Conservation (phyloP, 2,329 filamentous ascomycete species). For the Colletotrichum tofieldiae region DNA sequence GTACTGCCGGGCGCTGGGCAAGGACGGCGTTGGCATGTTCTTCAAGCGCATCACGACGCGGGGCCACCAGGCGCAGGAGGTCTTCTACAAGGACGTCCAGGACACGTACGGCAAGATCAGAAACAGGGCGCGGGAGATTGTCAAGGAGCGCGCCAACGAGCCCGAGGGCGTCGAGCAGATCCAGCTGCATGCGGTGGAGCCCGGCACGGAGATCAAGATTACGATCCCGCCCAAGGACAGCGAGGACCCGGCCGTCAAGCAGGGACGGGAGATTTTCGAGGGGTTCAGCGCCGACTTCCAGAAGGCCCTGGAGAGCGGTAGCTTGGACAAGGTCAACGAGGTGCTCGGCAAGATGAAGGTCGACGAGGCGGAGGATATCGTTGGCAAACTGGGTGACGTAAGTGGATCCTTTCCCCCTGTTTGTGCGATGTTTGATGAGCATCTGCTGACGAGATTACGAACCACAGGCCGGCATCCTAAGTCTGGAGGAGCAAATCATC, state of each 20-base stretch:
- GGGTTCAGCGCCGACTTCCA: slow-evolving; percentile 86
- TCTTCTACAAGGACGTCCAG: slow-evolving; percentile 95
- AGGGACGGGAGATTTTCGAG: slow-evolving; percentile 84
- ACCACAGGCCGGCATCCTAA: slow-evolving; percentile 83
- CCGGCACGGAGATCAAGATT: slow-evolving; percentile 92
- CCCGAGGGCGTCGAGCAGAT: slow-evolving; percentile 89
- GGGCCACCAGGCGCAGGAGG: slow-evolving; percentile 89
- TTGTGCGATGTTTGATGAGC: slow-evolving; percentile 9
- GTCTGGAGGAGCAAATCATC: slow-evolving; percentile 92
- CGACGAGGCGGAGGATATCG: slow-evolving; percentile 87
- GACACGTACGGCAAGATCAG: slow-evolving; percentile 89
- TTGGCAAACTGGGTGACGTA: slow-evolving; percentile 83
- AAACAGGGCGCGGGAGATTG: slow-evolving; percentile 81
- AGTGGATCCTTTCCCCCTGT: slow-evolving; percentile 45
- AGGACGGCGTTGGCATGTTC: slow-evolving; percentile 90
- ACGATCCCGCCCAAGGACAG: slow-evolving; percentile 80
- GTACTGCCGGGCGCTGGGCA: slow-evolving; percentile 92
- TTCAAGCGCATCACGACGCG: slow-evolving; percentile 95
- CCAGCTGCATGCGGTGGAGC: slow-evolving; percentile 96
- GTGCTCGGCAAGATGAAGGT: slow-evolving; percentile 90
- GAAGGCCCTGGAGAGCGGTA: slow-evolving; percentile 88
- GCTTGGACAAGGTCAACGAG: slow-evolving; percentile 73
- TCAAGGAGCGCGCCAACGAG: slow-evolving; percentile 67
- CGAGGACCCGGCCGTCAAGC: slow-evolving; percentile 75
- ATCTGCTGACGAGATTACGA: slow-evolving; percentile 47